phyloP scores from a whole-genome alignment of 805 yeast species.

The Komagataella mondaviorum region DNA sequence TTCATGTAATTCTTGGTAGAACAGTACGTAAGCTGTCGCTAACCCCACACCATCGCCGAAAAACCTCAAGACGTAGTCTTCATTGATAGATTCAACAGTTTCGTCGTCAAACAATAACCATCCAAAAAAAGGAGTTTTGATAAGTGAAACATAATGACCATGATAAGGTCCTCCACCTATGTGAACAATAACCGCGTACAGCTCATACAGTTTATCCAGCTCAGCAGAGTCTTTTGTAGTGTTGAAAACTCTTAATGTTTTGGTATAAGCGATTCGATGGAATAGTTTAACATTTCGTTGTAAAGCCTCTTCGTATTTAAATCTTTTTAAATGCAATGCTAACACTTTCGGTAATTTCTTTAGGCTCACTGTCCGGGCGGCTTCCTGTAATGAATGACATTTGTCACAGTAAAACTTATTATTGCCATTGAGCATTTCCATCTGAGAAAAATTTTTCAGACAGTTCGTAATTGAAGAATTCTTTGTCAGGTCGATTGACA shows the following conservation, averaged over 20 bases:
- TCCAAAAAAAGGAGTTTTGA: constrained; percentile 64
- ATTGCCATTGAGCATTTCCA: constrained; percentile 73
- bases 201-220: constrained; percentile 56
- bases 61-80: constrained; percentile 68
- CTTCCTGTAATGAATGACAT: constrained; percentile 87
- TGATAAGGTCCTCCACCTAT: constrained; percentile 97
- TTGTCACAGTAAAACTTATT: constrained; percentile 90
- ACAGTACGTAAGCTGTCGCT: constrained; percentile 84
- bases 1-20: constrained; percentile 53
- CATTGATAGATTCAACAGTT: constrained; percentile 80
- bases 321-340: constrained; percentile 79
- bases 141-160: constrained; percentile 87
- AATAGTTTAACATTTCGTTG: constrained; percentile 78
- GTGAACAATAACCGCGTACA: constrained; percentile 82
- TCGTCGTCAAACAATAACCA: constrained; percentile 96
- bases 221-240: constrained; percentile 43
- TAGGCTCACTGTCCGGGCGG: constrained; percentile 77
- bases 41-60: constrained; percentile 82
- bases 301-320: constrained; percentile 77
- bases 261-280: constrained; percentile 73
- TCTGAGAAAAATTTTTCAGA: constrained; percentile 67
- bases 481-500: constrained; percentile 72
- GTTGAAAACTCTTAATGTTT: constrained; percentile 53
- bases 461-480: constrained; percentile 68
- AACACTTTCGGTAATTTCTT: constrained; percentile 66